Conservation (phyloP, 352 stramenopile genomes). For the Elongisporangium senticosum region DNA sequence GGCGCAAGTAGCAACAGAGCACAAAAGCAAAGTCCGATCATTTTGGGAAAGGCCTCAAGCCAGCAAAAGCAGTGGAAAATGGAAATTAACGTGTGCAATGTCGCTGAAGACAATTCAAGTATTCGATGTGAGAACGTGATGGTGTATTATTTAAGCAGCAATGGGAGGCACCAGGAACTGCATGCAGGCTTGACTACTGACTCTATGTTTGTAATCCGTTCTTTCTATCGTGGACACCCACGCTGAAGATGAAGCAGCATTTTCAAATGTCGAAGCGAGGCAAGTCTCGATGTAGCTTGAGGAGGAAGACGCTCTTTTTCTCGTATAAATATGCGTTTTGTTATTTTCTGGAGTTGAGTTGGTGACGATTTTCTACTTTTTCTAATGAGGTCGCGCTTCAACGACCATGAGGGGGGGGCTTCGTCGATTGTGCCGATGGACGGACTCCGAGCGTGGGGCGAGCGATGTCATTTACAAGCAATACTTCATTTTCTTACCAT, state of each 20-base stretch:
- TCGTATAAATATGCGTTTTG: slow-evolving; percentile 56
- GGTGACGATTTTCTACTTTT: slow-evolving; percentile 63
- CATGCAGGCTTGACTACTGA: not conserved
- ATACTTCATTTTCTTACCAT: slow-evolving; percentile 57
- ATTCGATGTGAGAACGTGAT: not conserved
- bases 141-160: not conserved
- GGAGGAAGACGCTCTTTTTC: not conserved
- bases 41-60: not conserved
- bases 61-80: not conserved
- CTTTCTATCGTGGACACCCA: not conserved
- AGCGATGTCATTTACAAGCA: slow-evolving; percentile 39
- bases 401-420: slow-evolving; percentile 5
- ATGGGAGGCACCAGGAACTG: not conserved
- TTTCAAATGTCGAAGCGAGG: not conserved
- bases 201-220: not conserved
- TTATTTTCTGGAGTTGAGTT: slow-evolving; percentile 32
- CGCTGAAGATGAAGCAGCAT: not conserved
- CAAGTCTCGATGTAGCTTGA: not conserved
- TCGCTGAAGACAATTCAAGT: not conserved
- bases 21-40: too few relatives aligned
- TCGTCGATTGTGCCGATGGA: slow-evolving; percentile 8
- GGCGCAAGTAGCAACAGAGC: slow-evolving; percentile 23
- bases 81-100: not conserved
- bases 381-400: slow-evolving; percentile 23
- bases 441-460: slow-evolving; percentile 12